Evolutionary conservation across 305 asterid genomes (phyloP).

Genomic region (Fraxinus floribunda): DNA sequence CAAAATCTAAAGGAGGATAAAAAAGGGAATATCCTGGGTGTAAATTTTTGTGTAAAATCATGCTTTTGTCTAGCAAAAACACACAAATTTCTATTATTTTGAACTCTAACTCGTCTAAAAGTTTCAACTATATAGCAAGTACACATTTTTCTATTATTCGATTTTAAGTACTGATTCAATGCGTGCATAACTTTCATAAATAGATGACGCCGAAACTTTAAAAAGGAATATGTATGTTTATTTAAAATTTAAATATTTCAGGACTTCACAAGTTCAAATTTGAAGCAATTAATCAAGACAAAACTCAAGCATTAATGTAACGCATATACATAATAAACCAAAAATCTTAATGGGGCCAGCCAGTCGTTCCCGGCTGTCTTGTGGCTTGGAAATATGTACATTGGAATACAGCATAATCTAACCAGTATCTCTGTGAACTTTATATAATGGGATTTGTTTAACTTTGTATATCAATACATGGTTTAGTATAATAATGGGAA

Average conservation of each 20-base stretch:
- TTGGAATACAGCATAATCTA: constrained; percentile 37
- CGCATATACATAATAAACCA: neutral
- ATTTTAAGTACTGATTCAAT: neutral
- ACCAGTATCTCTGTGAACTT: constrained; percentile 50
- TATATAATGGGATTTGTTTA: constrained; percentile 29
- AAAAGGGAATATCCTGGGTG: neutral
- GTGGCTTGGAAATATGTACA: constrained; percentile 43
- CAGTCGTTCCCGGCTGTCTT: constrained; percentile 33
- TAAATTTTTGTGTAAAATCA: neutral
- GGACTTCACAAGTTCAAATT: neutral
- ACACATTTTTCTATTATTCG: too few relatives aligned
- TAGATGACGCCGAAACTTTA: neutral
- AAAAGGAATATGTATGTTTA: neutral
- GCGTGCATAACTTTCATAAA: neutral
- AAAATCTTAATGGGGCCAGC: constrained; percentile 39
- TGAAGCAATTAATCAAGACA: neutral
- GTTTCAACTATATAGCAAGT: neutral
- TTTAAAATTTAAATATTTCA: neutral
- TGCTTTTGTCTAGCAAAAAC: neutral
- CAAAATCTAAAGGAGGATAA: constrained; percentile 14
- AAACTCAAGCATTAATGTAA: neutral
- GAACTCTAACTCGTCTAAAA: neutral
- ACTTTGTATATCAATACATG: neutral
- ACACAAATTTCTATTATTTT: neutral
- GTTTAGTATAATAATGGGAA: constrained; percentile 28